Conservation (phyloP, 2,329 filamentous ascomycete genomes). For the Fusarium pseudonygamai region DNA sequence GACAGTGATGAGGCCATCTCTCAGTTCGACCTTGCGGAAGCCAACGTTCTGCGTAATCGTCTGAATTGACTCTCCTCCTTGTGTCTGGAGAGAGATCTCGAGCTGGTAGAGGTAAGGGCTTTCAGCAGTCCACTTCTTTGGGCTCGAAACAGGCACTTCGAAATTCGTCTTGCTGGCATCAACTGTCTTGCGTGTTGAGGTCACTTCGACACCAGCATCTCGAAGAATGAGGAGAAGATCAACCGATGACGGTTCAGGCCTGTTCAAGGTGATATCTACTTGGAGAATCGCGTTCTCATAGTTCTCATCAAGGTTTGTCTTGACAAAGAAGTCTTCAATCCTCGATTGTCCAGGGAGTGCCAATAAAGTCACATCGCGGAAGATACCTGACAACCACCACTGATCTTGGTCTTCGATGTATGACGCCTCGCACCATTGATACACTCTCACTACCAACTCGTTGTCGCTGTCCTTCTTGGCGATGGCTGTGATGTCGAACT, state of each 20-base stretch:
- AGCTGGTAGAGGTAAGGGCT: neutral
- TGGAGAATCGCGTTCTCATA: neutral
- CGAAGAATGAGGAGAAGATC: neutral
- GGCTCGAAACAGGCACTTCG: neutral
- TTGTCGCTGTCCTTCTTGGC: neutral
- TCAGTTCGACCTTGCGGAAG: slow-evolving; percentile 8
- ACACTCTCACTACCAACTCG: neutral
- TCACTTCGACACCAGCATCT: neutral
- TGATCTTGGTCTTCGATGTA: slow-evolving; percentile 18
- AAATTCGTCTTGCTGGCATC: accelerated
- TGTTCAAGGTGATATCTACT: neutral
- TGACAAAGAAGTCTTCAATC: slow-evolving; percentile 11
- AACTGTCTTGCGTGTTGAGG: neutral
- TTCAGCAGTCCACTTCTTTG: slow-evolving; percentile 11
- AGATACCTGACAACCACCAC: slow-evolving; percentile 21
- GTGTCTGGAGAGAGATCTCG: neutral
- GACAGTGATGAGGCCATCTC: neutral
- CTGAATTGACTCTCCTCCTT: neutral
- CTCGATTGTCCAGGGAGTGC: neutral
- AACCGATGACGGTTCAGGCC: accelerated
- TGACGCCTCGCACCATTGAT: slow-evolving; percentile 12
- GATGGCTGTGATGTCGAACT: neutral
- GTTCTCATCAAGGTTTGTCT: neutral
- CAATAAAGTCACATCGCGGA: slow-evolving; percentile 6
- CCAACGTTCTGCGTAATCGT: neutral